Percentiles rank a stretch among this genome's conserved stretches.
phyloP scores from a whole-genome alignment of 2,329 filamentous ascomycete species.

The Diaporthe capsici region DNA sequence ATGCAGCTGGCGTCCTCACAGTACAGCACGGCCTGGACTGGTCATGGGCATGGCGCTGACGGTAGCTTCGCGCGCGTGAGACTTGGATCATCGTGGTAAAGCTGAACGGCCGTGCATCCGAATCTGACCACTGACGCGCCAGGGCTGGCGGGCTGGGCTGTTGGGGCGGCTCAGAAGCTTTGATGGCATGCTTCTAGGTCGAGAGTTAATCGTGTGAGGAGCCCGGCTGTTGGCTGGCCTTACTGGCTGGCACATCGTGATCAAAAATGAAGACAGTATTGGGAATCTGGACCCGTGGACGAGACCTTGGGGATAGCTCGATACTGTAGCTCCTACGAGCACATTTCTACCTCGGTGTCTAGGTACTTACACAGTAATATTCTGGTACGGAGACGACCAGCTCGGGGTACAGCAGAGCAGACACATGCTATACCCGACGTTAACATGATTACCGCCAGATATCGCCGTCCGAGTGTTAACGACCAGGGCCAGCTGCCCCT shows the following conservation, averaged over 20 bases:
- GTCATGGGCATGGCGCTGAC: conserved; percentile 12
- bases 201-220: conserved; percentile 22
- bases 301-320: neutral
- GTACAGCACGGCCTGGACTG: neutral
- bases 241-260: neutral
- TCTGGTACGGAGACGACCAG: neutral
- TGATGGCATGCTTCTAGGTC: conserved; percentile 32
- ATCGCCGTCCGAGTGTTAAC: neutral
- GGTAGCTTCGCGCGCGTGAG: conserved; percentile 17
- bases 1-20: conserved; percentile 10
- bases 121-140: conserved; percentile 29
- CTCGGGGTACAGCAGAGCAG: neutral
- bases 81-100: conserved; percentile 33
- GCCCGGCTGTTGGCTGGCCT: conserved; percentile 22
- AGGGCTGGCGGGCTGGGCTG: conserved; percentile 19
- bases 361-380: neutral
- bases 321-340: neutral
- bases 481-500: conserved; percentile 1
- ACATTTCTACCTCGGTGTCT: neutral
- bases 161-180: conserved; percentile 28
- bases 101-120: conserved; percentile 36
- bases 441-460: neutral
- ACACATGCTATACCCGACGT: neutral
- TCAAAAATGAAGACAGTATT: neutral
- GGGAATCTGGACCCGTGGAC: neutral